phyloP scores from a whole-genome alignment of 306 rosid genomes.

The Astragalus glycyphyllos region DNA sequence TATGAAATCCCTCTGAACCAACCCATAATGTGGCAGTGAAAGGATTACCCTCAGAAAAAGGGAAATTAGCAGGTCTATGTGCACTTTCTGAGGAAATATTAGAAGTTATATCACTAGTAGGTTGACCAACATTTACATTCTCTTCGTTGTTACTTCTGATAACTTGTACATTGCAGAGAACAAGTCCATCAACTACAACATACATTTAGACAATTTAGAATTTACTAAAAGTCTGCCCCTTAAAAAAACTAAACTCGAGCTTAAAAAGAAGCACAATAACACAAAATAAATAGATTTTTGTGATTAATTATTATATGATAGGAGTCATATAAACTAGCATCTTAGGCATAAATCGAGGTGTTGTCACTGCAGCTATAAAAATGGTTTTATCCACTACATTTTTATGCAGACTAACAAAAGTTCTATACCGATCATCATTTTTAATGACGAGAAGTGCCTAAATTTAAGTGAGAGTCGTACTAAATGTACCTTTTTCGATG shows the following conservation, averaged over 20 bases:
- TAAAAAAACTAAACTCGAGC: conserved; percentile 9
- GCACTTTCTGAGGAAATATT: conserved; percentile 69
- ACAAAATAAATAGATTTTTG: conserved; percentile 25
- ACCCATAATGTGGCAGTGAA: conserved; percentile 88
- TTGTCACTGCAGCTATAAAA: no score
- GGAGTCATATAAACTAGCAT: conserved; percentile 5
- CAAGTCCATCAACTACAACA: conserved; percentile 88
- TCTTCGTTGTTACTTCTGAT: conserved; percentile 61
- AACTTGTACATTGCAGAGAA: conserved; percentile 82
- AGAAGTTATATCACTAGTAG: conserved; percentile 51
- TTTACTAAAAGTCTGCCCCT: conserved; percentile 14
- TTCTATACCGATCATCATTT: not conserved
- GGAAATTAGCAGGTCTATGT: conserved; percentile 72
- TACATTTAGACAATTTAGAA: conserved; percentile 45
- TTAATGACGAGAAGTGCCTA: conserved; percentile 8
- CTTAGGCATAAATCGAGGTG: conserved; percentile 18
- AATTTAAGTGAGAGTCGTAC: conserved; percentile 14
- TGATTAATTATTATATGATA: conserved; percentile 13
- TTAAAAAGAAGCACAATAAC: conserved; percentile 21
- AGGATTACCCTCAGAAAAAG: conserved; percentile 82
- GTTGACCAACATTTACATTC: conserved; percentile 56
- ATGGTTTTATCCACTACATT: no score
- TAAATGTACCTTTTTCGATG: conserved; percentile 59
- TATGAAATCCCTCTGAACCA: conserved; percentile 93
- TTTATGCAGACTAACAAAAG: no score